Percentiles rank a stretch among this genome's conserved stretches.
These are phyloP conservation scores for Lablab purpureus DNA, from an alignment of 306 rosid genomes.

Conservation along the genomic window DNA sequence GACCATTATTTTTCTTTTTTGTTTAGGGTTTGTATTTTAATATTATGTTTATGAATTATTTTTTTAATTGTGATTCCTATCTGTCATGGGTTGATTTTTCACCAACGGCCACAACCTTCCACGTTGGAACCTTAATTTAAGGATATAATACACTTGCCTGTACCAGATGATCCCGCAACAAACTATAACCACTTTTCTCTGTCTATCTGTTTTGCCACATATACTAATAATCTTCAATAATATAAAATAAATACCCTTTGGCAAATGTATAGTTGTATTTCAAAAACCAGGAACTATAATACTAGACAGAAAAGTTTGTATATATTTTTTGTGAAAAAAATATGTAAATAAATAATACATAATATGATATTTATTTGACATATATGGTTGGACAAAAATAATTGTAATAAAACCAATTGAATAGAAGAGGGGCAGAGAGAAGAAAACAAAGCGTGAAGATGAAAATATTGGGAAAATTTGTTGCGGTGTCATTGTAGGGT, in stretches of 20 bases:
- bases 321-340: too few species aligned
- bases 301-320: too few species aligned
- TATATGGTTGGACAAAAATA: neutral
- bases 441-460: neutral
- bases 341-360: too few species aligned
- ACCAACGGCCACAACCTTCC: slow-evolving; percentile 27
- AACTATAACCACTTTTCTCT: neutral
- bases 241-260: too few species aligned
- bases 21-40: too few species aligned
- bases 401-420: neutral
- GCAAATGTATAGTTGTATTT: too few species aligned
- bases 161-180: slow-evolving; percentile 38
- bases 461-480: slow-evolving; percentile 46
- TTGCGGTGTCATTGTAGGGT: slow-evolving; percentile 69
- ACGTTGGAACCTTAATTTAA: slow-evolving; percentile 28
- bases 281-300: too few species aligned
- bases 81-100: too few species aligned
- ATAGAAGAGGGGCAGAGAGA: neutral
- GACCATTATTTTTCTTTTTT: slow-evolving; percentile 27
- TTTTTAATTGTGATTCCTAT: too few species aligned
- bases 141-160: neutral
- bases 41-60: too few species aligned
- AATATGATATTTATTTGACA: neutral
- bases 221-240: too few species aligned
- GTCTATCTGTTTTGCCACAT: neutral